Base-by-base conservation (phyloP, 1,284 basidiomycete genomes). In the Calocybe gambosa region DNA sequence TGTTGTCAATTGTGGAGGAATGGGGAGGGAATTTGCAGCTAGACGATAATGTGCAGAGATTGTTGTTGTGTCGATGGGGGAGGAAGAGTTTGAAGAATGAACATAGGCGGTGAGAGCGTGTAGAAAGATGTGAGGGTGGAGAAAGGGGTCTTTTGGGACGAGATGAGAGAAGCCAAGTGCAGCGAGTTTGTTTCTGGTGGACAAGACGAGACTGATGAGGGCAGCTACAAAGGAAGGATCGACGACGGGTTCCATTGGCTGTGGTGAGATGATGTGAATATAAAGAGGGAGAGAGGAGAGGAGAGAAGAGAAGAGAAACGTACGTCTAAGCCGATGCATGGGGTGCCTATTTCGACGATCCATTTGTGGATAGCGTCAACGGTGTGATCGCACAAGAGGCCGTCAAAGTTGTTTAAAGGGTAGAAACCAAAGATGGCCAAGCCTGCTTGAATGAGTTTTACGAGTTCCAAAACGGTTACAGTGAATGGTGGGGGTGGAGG, bases 371-470 rank as follows among this genome's bases (percentile, higher is more conserved):
- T 75, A 1, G 79, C 85, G 38, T 82, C 77, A 29, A 85, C 75
- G 0, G 86, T 87, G 9, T 70, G 63, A 60, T 90, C 85, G 59
- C 87, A 90, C 15, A 90, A 64, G 12, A 90, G 66, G 0, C 87
- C 87, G 60, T 89, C 68, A 52, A 74, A n/a, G n/a, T n/a, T 49
- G 15, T 29, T 46, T 59, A 35, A 26, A 49, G 31, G 25, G 42
- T 68, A 85, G 64, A 84, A 67, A 43, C 85, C 86, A 60, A 82
- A 90, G 37, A 89, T 70, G 33, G 72, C 66, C 18, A 90, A 71
- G 12, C 75, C 76, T 12, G 78, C 76, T 58, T 90, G 87, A 15
- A 89, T 63, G 46, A 87, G 66, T 57, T 77, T 81, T 47, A 90
- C 78, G 19, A 90, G 70, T 58, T 88, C 83, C 10, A 90, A 70